Evolutionary conservation across 1,139 yeast species (phyloP), one percentile per base, ranked within the genome.

Genomic region (Lizanozyma gosingica): DNA sequence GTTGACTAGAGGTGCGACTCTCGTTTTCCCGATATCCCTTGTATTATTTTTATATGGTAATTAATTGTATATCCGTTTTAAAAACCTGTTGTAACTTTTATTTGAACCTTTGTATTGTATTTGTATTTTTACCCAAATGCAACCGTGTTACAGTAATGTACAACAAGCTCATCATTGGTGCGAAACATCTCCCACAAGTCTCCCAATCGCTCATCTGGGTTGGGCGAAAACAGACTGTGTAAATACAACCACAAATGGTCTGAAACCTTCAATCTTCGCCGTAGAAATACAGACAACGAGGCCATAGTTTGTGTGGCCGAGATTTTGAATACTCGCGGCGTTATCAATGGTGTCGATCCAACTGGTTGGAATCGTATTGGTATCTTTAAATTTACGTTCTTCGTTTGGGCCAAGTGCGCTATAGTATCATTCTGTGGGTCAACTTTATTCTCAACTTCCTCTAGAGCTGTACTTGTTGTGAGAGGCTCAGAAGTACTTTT

Each of bases 151-250:
- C 76, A 70, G 47, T 70, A 70, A 39, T 63, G 62, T 3, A 70
- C 49, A 8, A 69, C 57, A 44, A 70, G 56, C 47, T 68, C 75
- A 38, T 59, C 56, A 39, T 60, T 61, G 2, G 66, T 63, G 38
- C 53, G 55, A 47, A 67, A 70, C 38, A 53, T 44, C n/a, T 47
- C 46, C 43, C 46, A 64, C 40, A 70, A 55, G 37, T 65, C 65
- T 2, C 66, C 67, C 6, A 70, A 43, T 27, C 45, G 54, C 42
- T 69, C 75, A 40, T 68, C 73, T 1, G 73, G 73, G 32, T 55
- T 63, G 1, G 75, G 74, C 55, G 57, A 71, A 45, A 70, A 70
- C 34, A 71, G 63, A 49, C 60, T 69, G 46, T 65, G 72, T 4
- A 70, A 57, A 44, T 70, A 70, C 33, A 69, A 41, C 43, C 65